These are phyloP conservation scores for Salix exigua DNA, from an alignment of 345 rosid genomes.

Conservation along the genomic window DNA sequence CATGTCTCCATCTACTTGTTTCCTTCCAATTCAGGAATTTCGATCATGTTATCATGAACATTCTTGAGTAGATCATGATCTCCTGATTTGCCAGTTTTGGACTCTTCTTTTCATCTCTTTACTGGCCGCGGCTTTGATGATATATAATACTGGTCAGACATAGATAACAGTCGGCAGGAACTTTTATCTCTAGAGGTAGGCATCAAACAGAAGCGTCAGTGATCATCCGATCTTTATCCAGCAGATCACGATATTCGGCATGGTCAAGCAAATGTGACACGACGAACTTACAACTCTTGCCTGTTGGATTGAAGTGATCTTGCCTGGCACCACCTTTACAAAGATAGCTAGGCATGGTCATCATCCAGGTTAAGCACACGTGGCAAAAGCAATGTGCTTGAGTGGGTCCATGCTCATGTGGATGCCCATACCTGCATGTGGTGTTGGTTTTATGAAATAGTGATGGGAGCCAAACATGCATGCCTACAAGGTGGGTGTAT, in stretches of 20 bases:
- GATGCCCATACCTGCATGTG: slow-evolving; percentile 42
- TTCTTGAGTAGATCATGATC: neutral
- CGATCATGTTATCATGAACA: neutral
- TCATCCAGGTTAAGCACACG: slow-evolving; percentile 7
- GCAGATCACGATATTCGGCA: slow-evolving; percentile 14
- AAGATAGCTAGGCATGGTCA: neutral
- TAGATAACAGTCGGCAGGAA: neutral
- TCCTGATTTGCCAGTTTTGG: slow-evolving; percentile 13
- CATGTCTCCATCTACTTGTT: slow-evolving; percentile 33
- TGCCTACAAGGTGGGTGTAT: slow-evolving; percentile 4
- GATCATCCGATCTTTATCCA: slow-evolving; percentile 3
- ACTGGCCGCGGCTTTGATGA: neutral
- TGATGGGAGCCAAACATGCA: slow-evolving; percentile 11
- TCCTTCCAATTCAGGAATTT: slow-evolving; percentile 13
- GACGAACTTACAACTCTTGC: neutral
- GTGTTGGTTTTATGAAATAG: slow-evolving; percentile 8
- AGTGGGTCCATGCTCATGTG: slow-evolving; percentile 28
- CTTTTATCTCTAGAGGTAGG: neutral
- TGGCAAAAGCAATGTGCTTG: neutral
- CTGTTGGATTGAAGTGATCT: neutral
- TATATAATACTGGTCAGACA: neutral
- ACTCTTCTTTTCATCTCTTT: neutral
- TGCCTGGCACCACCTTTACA: slow-evolving; percentile 1
- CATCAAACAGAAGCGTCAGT: slow-evolving; percentile 13
- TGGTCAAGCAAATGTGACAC: slow-evolving; percentile 7